Percentiles rank a stretch among this genome's conserved stretches.
These are phyloP conservation scores for Microsporum ferrugineum DNA, from an alignment of 2,329 filamentous ascomycete species.

Conservation along the genomic window DNA sequence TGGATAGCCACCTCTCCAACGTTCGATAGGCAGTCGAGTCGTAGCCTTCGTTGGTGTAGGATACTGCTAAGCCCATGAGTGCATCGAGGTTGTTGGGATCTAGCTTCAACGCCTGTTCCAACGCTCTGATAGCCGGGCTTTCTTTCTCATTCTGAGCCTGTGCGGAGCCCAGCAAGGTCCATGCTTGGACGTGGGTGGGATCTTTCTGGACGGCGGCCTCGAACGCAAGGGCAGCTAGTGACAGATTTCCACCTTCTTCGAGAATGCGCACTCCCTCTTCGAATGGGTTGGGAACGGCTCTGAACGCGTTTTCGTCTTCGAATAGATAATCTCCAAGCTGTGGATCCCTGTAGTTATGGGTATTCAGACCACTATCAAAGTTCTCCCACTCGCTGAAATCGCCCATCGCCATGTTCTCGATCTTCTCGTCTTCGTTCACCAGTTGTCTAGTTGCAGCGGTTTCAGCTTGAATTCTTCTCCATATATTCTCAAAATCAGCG, in stretches of 20 bases:
- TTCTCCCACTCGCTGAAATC: constrained; percentile 71
- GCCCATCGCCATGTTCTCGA: constrained; percentile 46
- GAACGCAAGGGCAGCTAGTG: constrained; percentile 83
- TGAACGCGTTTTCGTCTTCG: constrained; percentile 86
- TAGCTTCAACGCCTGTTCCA: constrained; percentile 80
- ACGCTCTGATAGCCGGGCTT: constrained; percentile 80
- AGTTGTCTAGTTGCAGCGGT: constrained; percentile 43
- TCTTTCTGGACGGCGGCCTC: constrained; percentile 91
- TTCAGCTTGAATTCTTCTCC: constrained; percentile 38
- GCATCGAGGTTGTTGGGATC: constrained; percentile 79
- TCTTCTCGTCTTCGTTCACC: constrained; percentile 51
- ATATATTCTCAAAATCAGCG: constrained; percentile 78
- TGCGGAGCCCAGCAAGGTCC: constrained; percentile 80
- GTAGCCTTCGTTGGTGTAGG: constrained; percentile 97
- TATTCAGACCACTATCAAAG: constrained; percentile 55
- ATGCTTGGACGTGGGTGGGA: constrained; percentile 76
- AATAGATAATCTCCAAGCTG: constrained; percentile 85
- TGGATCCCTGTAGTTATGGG: constrained; percentile 61
- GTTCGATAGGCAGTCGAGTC: constrained; percentile 94
- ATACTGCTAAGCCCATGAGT: constrained; percentile 89
- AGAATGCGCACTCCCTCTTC: constrained; percentile 89
- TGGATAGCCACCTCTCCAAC: constrained; percentile 90
- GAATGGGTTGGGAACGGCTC: constrained; percentile 69
- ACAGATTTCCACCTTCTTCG: constrained; percentile 85
- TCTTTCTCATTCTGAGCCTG: constrained; percentile 99